Base-by-base conservation (phyloP, 2,329 filamentous ascomycete species). In the Dactylellina sp. region DNA sequence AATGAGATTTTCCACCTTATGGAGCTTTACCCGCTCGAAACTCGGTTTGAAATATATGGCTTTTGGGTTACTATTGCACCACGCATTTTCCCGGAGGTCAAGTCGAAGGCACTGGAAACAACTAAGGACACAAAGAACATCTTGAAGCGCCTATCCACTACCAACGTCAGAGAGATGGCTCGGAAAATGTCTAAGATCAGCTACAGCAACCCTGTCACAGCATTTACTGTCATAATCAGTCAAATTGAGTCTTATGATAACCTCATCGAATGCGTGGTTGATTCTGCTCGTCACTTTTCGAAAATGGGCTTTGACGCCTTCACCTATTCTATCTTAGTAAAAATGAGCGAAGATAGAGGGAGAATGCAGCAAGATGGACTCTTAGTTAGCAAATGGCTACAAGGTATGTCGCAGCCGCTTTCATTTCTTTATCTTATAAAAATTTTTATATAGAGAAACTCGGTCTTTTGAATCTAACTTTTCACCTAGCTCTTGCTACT, bases 181-280 rank as follows among this genome's bases (percentile, higher is more conserved):
- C 89, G 93, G 79, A 88, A 89, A 39, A 85, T 99, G 28, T 93
- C 94, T 7, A 98, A 97, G 81, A 91, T 93, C n/a, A 93, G 93
- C 24, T 91, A 92, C 78, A 89, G 92, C 0, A 95, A 92, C 46
- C 96, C 95, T 0, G 94, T 94, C 24, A 86, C 97, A 65, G 93
- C 98, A 22, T 97, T 97, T 83, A 89, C 89, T 78, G 91, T 94
- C 65, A 92, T 93, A 5, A 88, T 99, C 68, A 89, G 89, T 75
- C 93, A 97, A 81, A 92, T 97, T 71, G 93, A 99, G 81, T 89
- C 91, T 0, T 99, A 99, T 80, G 91, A 91, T 80, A 99, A 98
- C 79, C 86, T 99, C 74, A 97, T 97, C 65, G 92, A 97, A 75
- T 92, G 92, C 3, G 92, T 99, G 75, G 93, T 98, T 12, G 93